Base-by-base conservation (phyloP, 176 grass and related monocot species). In the Triticum dicoccoides region DNA sequence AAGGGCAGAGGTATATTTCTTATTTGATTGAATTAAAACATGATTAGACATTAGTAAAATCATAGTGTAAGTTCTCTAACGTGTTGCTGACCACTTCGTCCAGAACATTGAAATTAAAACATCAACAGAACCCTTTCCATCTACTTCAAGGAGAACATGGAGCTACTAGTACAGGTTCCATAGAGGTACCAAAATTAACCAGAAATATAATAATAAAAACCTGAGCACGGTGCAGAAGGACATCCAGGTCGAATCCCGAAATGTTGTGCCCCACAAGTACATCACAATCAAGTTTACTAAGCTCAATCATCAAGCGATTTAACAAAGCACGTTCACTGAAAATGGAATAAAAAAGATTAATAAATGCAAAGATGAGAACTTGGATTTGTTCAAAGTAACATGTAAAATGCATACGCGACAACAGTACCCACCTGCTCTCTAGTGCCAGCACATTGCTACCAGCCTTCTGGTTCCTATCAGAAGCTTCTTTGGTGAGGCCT, bases 231-330 rank as follows among this genome's bases (percentile, higher is more conserved):
- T 96, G 94, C 71, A 99, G 89, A 88, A 99, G 90, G 76, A 99
- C 87, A 83, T 99, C 97, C 89, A 99, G 86, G 77, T 99, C 97
- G 11, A 99, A 99, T 81, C 97, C 94, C 2, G 97, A 99, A 87
- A 99, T 99, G 51, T 99, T 99, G 70, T 99, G 97, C 25, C 97
- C 97, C 88, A 99, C 97, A 86, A 99, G 94, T 75, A 99, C 84
- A 2, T 99, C 97, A 11, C 90, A 91, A 78, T 99, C 97, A 88
- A 99, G 85, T 88, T 99, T 99, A 80, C 89, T 86, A 79, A 99
- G 92, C 85, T 96, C 97, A 56, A 94, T 89, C 94, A 99, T 96
- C 85, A 99, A 96, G 63, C 94, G 92, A 65, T 99, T 99, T 80
- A 99, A 77, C 86, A 99, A 94, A 73, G 97, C 97, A 7, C 97